These are phyloP conservation scores for Zymoseptoria crescenta DNA, from an alignment of 2,329 filamentous ascomycete species.

Conservation along the genomic window DNA sequence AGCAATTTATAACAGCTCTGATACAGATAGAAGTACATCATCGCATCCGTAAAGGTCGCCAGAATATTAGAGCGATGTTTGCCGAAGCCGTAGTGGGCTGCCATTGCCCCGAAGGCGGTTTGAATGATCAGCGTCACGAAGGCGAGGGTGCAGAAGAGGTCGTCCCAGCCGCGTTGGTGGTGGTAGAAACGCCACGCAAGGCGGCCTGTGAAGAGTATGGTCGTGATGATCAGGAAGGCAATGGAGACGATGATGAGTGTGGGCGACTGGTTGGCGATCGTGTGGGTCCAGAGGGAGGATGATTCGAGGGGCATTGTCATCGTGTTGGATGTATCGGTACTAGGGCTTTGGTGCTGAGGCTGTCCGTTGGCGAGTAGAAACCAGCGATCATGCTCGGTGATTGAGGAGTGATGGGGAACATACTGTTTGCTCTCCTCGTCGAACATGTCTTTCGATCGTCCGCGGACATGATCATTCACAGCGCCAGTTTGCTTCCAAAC, in stretches of 20 bases:
- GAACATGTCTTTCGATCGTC: background rate
- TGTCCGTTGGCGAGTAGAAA: background rate
- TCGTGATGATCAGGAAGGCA: conserved; percentile 16
- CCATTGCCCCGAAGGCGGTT: conserved; percentile 15
- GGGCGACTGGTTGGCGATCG: conserved; percentile 14
- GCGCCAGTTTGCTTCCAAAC: background rate
- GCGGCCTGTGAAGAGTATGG: conserved; percentile 13
- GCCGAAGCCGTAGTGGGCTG: conserved; percentile 20
- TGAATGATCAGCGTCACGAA: conserved; percentile 15
- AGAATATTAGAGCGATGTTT: conserved; percentile 15
- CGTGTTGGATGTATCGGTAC: background rate
- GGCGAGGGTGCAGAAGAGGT: conserved; percentile 16
- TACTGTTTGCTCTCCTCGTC: background rate
- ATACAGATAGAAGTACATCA: conserved; percentile 24
- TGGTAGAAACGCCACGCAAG: conserved; percentile 14
- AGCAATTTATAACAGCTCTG: conserved; percentile 24
- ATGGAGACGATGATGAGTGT: conserved; percentile 15
- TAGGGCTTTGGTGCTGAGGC: background rate
- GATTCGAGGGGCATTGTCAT: background rate
- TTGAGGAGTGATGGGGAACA: background rate
- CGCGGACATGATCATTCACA: background rate
- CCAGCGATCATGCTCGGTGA: background rate
- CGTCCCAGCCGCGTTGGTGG: conserved; percentile 16
- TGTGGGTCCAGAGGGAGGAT: background rate
- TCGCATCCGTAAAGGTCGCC: conserved; percentile 10